Base-by-base conservation (phyloP, 306 rosid species). In the Mimosa bimucronata region DNA sequence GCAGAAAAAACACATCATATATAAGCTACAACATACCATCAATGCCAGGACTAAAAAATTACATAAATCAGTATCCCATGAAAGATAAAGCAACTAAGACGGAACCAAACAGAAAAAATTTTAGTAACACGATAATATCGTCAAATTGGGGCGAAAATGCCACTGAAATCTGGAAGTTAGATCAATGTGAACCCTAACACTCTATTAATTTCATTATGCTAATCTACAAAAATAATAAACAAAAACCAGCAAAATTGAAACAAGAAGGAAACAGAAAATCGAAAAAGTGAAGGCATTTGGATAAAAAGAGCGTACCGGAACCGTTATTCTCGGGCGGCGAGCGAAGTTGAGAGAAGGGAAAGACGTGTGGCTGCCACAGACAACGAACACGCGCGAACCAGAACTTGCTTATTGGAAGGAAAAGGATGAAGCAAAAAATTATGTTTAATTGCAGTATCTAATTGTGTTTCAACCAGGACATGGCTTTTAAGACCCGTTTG, bases 341-440 rank as follows among this genome's bases (percentile, higher is more conserved):
- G 13, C 52, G n/a, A 68, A 68, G 34, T 14, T 68, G 55, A 69
- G 37, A 41, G 30, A 23, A 23, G 12, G 18, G 13, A 45, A 7
- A 53, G 86, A 61, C 88, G 86, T 75, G 88, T 85, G 88, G 84
- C 34, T 5, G 81, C 41, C 88, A 85, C 85, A 42, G 68, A 73
- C 71, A 29, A 76, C 29, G 42, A 31, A 16, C 34, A 60, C 74
- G 55, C 42, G 42, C 42, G 13, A 64, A 13, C 19, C 19, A 61
- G n/a, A 6, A 26, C 6, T 11, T 25, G 66, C 34, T 12, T 12
- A 11, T 25, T 64, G 69, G 6, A 15, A 30, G 41, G 42, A 7
- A 15, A 15, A 30, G 3, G 7, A 30, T 7, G 2, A 15, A 29
- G 5, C 16, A 30, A 16, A 30, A 29, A 11, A 21, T 2, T 16